A percentile compares a stretch with the other conserved stretches of the same genome.
phyloP scores from a whole-genome alignment of 2,329 filamentous ascomycete genomes.

The Zymoseptoria crescenta region DNA sequence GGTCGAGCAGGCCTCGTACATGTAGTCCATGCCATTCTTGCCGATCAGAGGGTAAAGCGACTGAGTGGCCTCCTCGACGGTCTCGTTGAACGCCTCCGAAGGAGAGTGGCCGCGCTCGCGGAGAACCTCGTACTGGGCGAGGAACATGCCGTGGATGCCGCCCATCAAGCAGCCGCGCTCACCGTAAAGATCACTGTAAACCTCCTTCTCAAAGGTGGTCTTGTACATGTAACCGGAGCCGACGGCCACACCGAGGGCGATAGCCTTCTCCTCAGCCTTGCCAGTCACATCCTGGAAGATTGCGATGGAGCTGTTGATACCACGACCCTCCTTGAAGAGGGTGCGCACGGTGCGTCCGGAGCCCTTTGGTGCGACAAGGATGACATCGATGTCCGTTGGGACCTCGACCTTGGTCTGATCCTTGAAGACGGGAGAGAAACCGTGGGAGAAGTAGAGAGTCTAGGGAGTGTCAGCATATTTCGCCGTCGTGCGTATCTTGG shows the following conservation, averaged over 20 bases:
- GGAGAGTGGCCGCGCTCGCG: conserved; percentile 96
- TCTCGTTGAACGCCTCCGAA: conserved; percentile 99
- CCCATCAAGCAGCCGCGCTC: conserved; percentile 99
- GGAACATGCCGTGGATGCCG: conserved; percentile 99
- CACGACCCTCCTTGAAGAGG: conserved; percentile 97
- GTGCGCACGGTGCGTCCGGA: conserved; percentile 97
- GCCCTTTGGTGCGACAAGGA: conserved; percentile 98
- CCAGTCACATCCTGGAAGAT: conserved; percentile 98
- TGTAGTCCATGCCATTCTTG: conserved; percentile 99
- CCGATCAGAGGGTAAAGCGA: conserved; percentile 96
- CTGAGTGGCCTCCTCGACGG: conserved; percentile 98
- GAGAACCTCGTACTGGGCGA: conserved; percentile 99
- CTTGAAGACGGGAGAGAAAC: conserved; percentile 99
- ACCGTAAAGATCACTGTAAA: conserved; percentile 98
- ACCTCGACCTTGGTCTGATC: conserved; percentile 98
- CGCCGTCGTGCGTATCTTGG: background rate
- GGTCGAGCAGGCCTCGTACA: conserved; percentile 99
- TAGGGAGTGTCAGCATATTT: conserved; percentile 33
- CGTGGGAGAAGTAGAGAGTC: conserved; percentile 99
- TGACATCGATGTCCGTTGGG: conserved; percentile 92
- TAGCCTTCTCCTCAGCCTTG: conserved; percentile 95
- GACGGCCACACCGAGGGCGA: conserved; percentile 93
- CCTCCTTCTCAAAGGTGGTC: conserved; percentile 99
- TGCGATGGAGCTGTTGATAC: conserved; percentile 98
- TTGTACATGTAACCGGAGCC: conserved; percentile 98